A percentile compares a stretch with the other conserved stretches of the same genome.
Evolutionary conservation across 2,329 filamentous ascomycete species (phyloP).

Genomic region (Bipolaris oryzae): DNA sequence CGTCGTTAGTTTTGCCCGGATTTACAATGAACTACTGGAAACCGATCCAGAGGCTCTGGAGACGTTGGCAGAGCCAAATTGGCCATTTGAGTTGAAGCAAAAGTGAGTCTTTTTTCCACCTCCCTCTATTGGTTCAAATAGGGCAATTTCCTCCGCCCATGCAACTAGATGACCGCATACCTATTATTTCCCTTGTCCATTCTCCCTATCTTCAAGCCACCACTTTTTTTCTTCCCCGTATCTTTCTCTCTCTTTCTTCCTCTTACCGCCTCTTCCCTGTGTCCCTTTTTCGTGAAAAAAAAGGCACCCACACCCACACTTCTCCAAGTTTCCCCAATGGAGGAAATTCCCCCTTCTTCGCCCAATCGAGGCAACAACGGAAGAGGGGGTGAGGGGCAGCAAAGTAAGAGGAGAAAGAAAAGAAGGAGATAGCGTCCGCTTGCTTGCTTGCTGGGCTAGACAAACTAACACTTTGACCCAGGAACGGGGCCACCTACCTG

Average conservation of each 20-base stretch:
- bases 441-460: not conserved
- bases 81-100: conserved; percentile 49
- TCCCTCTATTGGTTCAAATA: not conserved
- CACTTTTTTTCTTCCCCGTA: not conserved
- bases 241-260: not conserved
- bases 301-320: not conserved
- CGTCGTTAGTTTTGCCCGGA: conserved; percentile 41
- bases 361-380: not conserved
- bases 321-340: not conserved
- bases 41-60: conserved; percentile 43
- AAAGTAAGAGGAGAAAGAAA: not conserved
- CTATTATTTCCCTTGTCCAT: not conserved
- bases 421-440: not conserved
- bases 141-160: not conserved
- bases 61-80: conserved; percentile 42
- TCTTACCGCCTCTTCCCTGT: not conserved
- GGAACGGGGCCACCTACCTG: conserved; percentile 38
- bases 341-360: not conserved
- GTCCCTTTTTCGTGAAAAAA: not conserved
- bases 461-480: conserved; percentile 7
- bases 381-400: not conserved
- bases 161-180: not conserved
- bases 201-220: not conserved
- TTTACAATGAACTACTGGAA: conserved; percentile 46
- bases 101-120: conserved; percentile 32